These are phyloP conservation scores for Dryadomyces quercivorus DNA, from an alignment of 2,329 filamentous ascomycete species.

Conservation along the genomic window DNA sequence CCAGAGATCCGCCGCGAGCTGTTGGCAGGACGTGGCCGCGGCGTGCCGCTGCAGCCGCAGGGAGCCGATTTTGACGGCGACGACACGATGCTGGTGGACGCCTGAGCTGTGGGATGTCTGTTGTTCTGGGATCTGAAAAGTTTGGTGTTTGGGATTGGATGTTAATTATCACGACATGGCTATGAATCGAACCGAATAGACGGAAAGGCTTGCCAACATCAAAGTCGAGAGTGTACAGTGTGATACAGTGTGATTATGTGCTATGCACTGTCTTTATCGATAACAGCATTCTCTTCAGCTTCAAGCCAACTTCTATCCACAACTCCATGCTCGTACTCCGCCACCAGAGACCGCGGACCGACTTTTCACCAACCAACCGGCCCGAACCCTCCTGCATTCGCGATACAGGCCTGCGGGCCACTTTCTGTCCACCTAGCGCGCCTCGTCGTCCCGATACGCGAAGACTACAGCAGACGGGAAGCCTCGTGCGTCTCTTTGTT, in stretches of 20 bases:
- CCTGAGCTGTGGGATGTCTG: conserved; percentile 8
- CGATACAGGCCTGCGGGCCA: background rate
- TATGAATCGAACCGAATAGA: background rate
- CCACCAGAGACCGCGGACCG: background rate
- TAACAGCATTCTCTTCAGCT: conserved; percentile 1
- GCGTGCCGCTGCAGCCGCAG: conserved; percentile 53
- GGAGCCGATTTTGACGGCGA: conserved; percentile 55
- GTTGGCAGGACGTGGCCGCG: conserved; percentile 75
- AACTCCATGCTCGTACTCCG: background rate
- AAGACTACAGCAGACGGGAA: background rate
- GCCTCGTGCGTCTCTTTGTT: background rate
- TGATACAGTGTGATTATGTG: background rate
- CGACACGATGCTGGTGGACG: conserved; percentile 78
- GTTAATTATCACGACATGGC: background rate
- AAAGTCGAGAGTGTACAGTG: too few relatives aligned
- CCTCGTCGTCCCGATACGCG: too few relatives aligned
- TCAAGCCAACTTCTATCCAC: background rate
- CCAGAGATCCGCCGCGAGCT: conserved; percentile 85
- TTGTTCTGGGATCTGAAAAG: background rate
- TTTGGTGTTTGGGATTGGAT: conserved; percentile 1
- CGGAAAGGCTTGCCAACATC: background rate
- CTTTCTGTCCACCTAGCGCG: background rate
- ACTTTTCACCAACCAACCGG: background rate
- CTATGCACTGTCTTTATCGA: conserved; percentile 4
- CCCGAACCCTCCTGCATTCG: background rate